Conservation (phyloP, 1,284 basidiomycete genomes). For the Phellinidium pouzarii region DNA sequence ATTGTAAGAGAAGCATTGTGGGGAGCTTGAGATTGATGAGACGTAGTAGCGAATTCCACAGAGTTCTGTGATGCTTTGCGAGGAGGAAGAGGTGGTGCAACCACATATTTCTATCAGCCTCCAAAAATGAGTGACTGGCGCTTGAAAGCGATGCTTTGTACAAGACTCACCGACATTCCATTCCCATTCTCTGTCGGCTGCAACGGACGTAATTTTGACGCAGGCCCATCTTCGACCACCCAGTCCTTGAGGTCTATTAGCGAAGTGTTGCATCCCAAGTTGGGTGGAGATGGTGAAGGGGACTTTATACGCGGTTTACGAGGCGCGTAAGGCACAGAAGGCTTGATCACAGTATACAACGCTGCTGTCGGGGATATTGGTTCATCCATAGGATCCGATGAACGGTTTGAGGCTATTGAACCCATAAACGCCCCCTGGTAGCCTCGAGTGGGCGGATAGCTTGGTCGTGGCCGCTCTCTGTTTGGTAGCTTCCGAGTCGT, state of each 20-base stretch:
- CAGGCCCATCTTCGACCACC: constrained; percentile 58
- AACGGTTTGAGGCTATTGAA: neutral
- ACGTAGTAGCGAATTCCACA: constrained; percentile 38
- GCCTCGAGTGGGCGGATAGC: constrained; percentile 12
- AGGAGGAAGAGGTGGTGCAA: constrained; percentile 55
- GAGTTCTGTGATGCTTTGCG: constrained; percentile 52
- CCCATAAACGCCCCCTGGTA: neutral
- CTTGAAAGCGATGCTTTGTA: neutral
- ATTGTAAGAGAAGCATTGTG: constrained; percentile 34
- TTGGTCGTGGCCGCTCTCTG: constrained; percentile 7
- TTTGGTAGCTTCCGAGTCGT: neutral
- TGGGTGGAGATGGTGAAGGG: constrained; percentile 48
- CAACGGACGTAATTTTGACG: constrained; percentile 24
- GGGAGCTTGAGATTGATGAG: constrained; percentile 35
- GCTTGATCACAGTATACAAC: constrained; percentile 17
- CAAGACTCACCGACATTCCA: constrained; percentile 16
- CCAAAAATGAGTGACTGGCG: neutral
- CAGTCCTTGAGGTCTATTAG: constrained; percentile 69
- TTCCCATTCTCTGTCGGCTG: constrained; percentile 18
- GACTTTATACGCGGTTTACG: constrained; percentile 25
- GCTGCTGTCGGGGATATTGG: constrained; percentile 18
- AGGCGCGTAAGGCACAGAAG: constrained; percentile 17
- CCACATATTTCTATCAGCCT: constrained; percentile 6
- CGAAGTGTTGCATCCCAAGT: constrained; percentile 50
- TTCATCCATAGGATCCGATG: constrained; percentile 10